Evolutionary conservation across 331 rosid genomes (phyloP).

Genomic region (Pyracantha coccinea): DNA sequence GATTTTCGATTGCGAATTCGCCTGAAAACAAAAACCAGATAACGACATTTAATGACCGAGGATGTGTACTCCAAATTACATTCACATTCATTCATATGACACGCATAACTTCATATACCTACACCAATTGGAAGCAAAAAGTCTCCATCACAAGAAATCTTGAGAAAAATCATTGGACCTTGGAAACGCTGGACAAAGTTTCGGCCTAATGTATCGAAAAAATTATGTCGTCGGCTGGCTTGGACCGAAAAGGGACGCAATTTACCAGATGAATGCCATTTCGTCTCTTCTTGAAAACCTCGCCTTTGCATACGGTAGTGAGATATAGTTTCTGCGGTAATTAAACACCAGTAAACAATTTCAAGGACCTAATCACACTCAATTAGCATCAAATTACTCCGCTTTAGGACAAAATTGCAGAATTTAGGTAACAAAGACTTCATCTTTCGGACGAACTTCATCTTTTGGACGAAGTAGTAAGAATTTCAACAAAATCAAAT

Average conservation of each 20-base stretch:
- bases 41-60: not conserved
- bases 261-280: constrained; percentile 32
- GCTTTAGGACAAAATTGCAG: not conserved
- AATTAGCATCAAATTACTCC: not conserved
- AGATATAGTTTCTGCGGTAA: constrained; percentile 72
- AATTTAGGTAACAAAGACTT: not conserved
- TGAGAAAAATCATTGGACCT: constrained; percentile 84
- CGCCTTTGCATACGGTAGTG: constrained; percentile 65
- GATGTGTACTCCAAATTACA: not conserved
- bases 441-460: not conserved
- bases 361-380: constrained; percentile 8
- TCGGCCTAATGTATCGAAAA: constrained; percentile 30
- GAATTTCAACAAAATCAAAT: not conserved
- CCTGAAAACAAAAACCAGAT: constrained; percentile 41
- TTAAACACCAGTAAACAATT: constrained; percentile 22
- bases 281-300: constrained; percentile 45
- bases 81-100: not conserved
- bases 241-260: constrained; percentile 28
- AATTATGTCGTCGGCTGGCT: constrained; percentile 14
- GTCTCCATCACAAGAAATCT: constrained; percentile 86
- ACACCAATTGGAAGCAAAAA: constrained; percentile 86
- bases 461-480: not conserved
- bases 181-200: constrained; percentile 61
- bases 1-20: constrained; percentile 69
- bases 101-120: constrained; percentile 27